Evolutionary conservation across 805 yeast genomes (phyloP), one percentile per base, ranked within the genome.

Genomic region (Saturnispora galanensis): DNA sequence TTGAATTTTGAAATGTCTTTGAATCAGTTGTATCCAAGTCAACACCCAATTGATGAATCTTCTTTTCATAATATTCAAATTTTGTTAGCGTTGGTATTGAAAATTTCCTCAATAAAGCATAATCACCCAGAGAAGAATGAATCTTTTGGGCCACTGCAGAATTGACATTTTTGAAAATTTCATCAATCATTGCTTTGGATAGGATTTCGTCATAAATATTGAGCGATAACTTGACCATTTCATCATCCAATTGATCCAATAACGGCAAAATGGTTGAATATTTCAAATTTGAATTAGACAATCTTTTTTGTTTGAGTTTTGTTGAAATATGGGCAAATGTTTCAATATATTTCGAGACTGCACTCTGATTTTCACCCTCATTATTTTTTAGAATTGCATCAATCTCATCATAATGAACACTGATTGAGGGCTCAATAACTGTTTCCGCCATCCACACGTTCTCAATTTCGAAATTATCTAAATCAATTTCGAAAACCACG

Each of bases 41-140:
- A 47, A 79, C 69, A 1, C 86, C 86, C 50, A 81, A 69, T 45
- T 76, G 71, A 10, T 77, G 68, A 30, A 89, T 79, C 54, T 81
- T 84, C 50, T 78, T 74, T 42, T 81, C 77, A 59, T 93, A 84
- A 3, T 83, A 75, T 56, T 85, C 93, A 64, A 90, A 69, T 56
- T 88, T 84, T 31, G 80, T 81, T 46, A 81, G 67, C 4, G 90
- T 78, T 21, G 98, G 98, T 51, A 83, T 76, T 3, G 84, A 73
- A 53, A 89, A 95, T 58, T 94, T 83, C 64, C 97, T 81, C 56
- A 93, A 74, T 38, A 93, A 75, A 0, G 97, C 85, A 42, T 70
- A 63, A 51, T 83, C 88, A 1, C 97, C 96, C 34, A 90, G 68
- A 4, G 73, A 75, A 1, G 90, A 77, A 55, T 82, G 82, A 12